phyloP scores from a whole-genome alignment of 805 yeast genomes.

The Clavispora carvajalis region DNA sequence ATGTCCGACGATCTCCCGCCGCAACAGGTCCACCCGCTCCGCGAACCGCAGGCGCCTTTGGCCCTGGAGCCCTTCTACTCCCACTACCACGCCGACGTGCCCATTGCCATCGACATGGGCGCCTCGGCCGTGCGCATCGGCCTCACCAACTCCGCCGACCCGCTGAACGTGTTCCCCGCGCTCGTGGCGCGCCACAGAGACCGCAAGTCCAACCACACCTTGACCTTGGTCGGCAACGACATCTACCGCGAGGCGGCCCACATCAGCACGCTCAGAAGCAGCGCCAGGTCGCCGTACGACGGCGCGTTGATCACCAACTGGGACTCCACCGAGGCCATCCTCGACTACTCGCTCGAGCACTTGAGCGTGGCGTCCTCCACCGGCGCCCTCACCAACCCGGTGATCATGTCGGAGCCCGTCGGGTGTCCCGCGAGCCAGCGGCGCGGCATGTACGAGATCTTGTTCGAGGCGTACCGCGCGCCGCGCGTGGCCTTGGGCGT shows the following conservation, averaged over 20 bases:
- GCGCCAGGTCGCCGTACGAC: conserved; percentile 77
- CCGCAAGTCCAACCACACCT: conserved; percentile 54
- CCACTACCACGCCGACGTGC: conserved; percentile 50
- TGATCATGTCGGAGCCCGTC: conserved; percentile 73
- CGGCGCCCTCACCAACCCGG: conserved; percentile 61
- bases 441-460: conserved; percentile 66
- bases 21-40: conserved; percentile 36
- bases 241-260: conserved; percentile 50
- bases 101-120: conserved; percentile 90
- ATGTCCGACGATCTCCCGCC: conserved; percentile 30
- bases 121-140: conserved; percentile 58
- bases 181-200: conserved; percentile 73
- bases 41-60: conserved; percentile 35
- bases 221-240: conserved; percentile 81
- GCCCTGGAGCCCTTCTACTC: conserved; percentile 43
- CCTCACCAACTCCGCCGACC: conserved; percentile 38
- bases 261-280: conserved; percentile 52
- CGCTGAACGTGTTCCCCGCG: conserved; percentile 66
- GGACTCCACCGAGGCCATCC: conserved; percentile 78
- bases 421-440: conserved; percentile 71
- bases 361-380: conserved; percentile 51
- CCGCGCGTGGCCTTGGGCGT: conserved; percentile 77
- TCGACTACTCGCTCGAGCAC: conserved; percentile 82
- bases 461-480: conserved; percentile 77
- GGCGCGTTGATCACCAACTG: conserved; percentile 85